These are phyloP conservation scores for Pythium dissotocum DNA, from an alignment of 352 stramenopile genomes.

Conservation along the genomic window DNA sequence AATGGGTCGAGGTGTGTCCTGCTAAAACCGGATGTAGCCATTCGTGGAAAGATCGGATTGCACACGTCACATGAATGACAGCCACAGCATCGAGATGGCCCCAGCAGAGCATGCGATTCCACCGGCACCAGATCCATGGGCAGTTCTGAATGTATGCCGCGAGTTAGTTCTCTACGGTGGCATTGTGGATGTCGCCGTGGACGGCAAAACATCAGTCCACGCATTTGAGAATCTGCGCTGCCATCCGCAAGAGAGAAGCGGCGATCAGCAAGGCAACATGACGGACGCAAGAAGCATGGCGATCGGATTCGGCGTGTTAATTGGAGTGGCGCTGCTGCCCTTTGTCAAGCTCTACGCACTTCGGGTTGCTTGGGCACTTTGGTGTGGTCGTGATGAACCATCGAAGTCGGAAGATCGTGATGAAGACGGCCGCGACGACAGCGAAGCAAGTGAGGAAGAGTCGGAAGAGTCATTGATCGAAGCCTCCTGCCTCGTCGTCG, in stretches of 20 bases:
- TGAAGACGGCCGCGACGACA: background rate
- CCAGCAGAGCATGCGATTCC: background rate
- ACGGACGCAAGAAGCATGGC: background rate
- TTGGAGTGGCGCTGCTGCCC: background rate
- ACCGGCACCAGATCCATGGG: too few species aligned
- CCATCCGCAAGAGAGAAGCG: background rate
- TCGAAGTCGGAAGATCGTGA: background rate
- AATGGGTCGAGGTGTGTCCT: background rate
- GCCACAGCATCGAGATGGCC: background rate
- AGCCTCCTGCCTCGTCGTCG: background rate
- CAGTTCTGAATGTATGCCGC: background rate
- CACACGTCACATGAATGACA: background rate
- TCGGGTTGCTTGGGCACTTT: too few species aligned
- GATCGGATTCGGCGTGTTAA: background rate
- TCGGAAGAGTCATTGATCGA: background rate
- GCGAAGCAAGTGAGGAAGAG: background rate
- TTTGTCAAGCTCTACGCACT: background rate
- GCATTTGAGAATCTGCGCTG: background rate
- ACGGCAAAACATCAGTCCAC: background rate
- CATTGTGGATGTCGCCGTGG: background rate
- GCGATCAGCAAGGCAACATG: background rate
- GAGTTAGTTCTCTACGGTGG: background rate
- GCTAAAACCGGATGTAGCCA: conserved; percentile 5
- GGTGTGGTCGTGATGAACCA: background rate
- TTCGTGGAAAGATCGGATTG: background rate